These are phyloP conservation scores for Polychytrium aggregatum DNA, from an alignment of 192 early-diverging fungal species.

Conservation along the genomic window DNA sequence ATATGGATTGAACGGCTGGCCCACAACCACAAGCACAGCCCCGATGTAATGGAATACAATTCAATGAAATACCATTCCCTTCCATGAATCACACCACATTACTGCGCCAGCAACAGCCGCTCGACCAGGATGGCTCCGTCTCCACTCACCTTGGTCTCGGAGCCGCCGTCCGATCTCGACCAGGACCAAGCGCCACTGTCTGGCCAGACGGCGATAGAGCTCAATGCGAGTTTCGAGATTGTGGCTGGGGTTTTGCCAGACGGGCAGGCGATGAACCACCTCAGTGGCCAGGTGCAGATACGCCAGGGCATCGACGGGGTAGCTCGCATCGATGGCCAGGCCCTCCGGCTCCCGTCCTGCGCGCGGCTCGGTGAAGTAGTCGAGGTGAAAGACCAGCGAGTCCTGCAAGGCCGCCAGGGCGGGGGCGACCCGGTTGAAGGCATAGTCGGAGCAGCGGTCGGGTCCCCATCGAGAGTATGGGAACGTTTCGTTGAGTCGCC, in stretches of 20 bases:
- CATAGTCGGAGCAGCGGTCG: constrained; percentile 72
- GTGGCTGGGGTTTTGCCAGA: constrained; percentile 61
- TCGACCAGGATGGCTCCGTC: too few relatives aligned
- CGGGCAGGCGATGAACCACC: constrained; percentile 64
- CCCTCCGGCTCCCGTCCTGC: constrained; percentile 64
- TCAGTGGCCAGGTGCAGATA: constrained; percentile 69
- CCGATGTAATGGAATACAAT: too few relatives aligned
- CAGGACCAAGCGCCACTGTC: constrained; percentile 68
- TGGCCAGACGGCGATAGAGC: constrained; percentile 58
- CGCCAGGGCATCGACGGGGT: constrained; percentile 65
- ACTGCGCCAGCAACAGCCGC: too few relatives aligned
- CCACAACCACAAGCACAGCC: too few relatives aligned
- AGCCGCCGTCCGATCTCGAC: constrained; percentile 43
- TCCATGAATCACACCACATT: too few relatives aligned
- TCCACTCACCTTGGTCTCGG: constrained; percentile 8
- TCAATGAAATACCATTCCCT: too few relatives aligned
- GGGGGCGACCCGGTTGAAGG: constrained; percentile 74
- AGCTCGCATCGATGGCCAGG: constrained; percentile 58
- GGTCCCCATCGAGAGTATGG: constrained; percentile 77
- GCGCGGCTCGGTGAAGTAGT: constrained; percentile 32
- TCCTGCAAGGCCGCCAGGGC: constrained; percentile 58
- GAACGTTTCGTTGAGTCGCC: constrained; percentile 61
- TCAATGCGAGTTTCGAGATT: constrained; percentile 51
- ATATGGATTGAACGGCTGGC: too few relatives aligned
- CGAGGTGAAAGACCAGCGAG: constrained; percentile 27